Evolutionary conservation across 2,329 filamentous ascomycete genomes (phyloP).

Genomic region (Trichocomaceae sp.): DNA sequence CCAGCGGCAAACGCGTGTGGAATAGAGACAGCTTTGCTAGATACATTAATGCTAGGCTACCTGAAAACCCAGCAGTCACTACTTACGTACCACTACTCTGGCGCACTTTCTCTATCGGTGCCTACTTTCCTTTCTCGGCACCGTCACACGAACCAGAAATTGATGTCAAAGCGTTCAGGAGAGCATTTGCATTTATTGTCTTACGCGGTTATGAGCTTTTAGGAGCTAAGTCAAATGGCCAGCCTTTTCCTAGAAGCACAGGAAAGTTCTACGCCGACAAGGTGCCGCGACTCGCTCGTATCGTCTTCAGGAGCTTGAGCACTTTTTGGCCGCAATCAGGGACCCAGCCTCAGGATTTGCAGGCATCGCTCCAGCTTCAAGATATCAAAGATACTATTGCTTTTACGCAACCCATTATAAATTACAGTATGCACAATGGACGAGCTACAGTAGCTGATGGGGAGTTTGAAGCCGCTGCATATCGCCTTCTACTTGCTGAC

Average conservation of each 20-base stretch:
- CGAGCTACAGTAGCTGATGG: neutral
- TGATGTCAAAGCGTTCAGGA: neutral
- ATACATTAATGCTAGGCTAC: neutral
- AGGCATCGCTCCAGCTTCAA: constrained; percentile 2
- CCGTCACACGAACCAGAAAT: neutral
- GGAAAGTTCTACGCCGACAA: neutral
- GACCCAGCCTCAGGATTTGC: neutral
- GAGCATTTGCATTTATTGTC: neutral
- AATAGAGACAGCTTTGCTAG: neutral
- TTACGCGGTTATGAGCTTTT: neutral
- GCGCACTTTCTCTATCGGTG: neutral
- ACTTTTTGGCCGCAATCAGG: neutral
- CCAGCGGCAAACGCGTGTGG: neutral
- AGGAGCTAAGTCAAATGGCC: neutral
- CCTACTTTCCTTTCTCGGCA: neutral
- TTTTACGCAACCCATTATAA: neutral
- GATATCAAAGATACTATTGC: constrained; percentile 1
- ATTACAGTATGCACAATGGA: neutral
- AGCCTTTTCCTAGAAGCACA: neutral
- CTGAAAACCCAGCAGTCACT: neutral
- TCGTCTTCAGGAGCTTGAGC: constrained; percentile 2
- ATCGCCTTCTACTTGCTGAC: constrained; percentile 2
- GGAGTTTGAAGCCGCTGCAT: neutral
- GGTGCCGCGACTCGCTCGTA: neutral
- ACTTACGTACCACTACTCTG: neutral